A percentile compares a stretch with the other conserved stretches of the same genome.
These are phyloP conservation scores for Fusarium burgessii DNA, from an alignment of 2,329 filamentous ascomycete genomes.

Conservation along the genomic window DNA sequence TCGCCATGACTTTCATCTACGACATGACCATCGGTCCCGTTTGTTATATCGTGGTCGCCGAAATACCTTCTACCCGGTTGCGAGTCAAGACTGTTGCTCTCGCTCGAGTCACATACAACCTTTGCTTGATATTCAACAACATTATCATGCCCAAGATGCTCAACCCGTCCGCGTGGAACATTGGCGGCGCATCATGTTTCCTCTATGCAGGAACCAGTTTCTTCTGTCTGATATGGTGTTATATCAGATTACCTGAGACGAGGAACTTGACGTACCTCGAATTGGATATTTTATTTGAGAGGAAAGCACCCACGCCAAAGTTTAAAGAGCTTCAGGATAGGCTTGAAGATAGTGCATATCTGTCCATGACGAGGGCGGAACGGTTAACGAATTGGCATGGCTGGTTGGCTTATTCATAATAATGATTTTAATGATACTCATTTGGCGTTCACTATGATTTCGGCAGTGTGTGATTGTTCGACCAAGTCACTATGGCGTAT, in stretches of 20 bases:
- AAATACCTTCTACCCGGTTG: constrained; percentile 55
- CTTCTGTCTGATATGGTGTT: constrained; percentile 45
- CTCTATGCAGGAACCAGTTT: constrained; percentile 38
- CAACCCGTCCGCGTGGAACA: constrained; percentile 46
- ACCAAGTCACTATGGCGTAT: not conserved
- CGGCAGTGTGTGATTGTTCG: not conserved
- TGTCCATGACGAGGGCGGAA: constrained; percentile 33
- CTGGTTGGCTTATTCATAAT: constrained; percentile 42
- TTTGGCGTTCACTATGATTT: not conserved
- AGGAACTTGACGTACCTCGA: constrained; percentile 46
- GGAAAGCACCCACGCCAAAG: constrained; percentile 42
- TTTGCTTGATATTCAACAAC: constrained; percentile 44
- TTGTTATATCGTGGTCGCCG: constrained; percentile 54
- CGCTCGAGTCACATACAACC: constrained; percentile 47
- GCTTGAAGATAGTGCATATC: constrained; percentile 36
- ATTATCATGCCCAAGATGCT: constrained; percentile 46
- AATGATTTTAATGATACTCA: constrained; percentile 8
- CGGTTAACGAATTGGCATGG: constrained; percentile 43
- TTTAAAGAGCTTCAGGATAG: constrained; percentile 50
- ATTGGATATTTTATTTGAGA: constrained; percentile 48
- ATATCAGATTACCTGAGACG: constrained; percentile 46
- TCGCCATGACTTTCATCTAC: constrained; percentile 57
- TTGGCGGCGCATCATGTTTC: constrained; percentile 46
- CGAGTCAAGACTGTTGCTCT: constrained; percentile 56
- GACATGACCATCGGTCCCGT: constrained; percentile 44